phyloP scores from a whole-genome alignment of 2,329 filamentous ascomycete species.

The Fusarium oligoseptatum region DNA sequence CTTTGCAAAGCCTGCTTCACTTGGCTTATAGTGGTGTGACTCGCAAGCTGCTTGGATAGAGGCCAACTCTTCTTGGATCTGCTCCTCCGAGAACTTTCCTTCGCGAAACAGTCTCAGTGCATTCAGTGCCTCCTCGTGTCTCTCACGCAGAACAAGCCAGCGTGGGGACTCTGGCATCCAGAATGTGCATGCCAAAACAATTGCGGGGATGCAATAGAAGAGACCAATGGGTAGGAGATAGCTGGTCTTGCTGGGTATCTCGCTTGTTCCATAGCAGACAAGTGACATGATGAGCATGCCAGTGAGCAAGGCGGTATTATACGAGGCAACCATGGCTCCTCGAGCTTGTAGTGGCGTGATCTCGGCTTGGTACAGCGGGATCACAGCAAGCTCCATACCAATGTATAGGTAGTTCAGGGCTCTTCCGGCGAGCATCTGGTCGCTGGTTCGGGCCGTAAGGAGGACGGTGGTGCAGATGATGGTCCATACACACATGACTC shows the following conservation, averaged over 20 bases:
- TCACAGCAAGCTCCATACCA: conserved; percentile 54
- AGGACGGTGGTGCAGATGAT: conserved; percentile 49
- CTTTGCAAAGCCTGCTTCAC: conserved; percentile 1
- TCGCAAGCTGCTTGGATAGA: not conserved
- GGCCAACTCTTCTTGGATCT: conserved; percentile 42
- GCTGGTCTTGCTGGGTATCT: conserved; percentile 46
- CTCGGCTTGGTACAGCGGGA: conserved; percentile 52
- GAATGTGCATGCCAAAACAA: conserved; percentile 38
- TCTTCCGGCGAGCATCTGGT: conserved; percentile 52
- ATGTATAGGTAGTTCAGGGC: conserved; percentile 55
- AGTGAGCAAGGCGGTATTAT: conserved; percentile 45
- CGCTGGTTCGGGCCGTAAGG: conserved; percentile 47
- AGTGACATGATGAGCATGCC: conserved; percentile 42
- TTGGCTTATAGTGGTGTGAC: not conserved
- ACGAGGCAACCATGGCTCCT: conserved; percentile 49
- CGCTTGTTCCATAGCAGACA: conserved; percentile 48
- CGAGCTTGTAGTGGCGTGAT: conserved; percentile 46
- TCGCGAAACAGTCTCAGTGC: conserved; percentile 43
- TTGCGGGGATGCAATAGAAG: conserved; percentile 51
- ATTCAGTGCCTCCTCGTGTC: conserved; percentile 47
- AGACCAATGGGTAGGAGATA: conserved; percentile 53
- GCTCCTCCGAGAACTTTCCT: conserved; percentile 39
- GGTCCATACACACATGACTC: conserved; percentile 51
- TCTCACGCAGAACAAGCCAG: conserved; percentile 47
- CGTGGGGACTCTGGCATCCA: conserved; percentile 42